A percentile compares a stretch with the other conserved stretches of the same genome.
phyloP scores from a whole-genome alignment of 768 basidiomycete species.

The Boletus subcaerulescens region DNA sequence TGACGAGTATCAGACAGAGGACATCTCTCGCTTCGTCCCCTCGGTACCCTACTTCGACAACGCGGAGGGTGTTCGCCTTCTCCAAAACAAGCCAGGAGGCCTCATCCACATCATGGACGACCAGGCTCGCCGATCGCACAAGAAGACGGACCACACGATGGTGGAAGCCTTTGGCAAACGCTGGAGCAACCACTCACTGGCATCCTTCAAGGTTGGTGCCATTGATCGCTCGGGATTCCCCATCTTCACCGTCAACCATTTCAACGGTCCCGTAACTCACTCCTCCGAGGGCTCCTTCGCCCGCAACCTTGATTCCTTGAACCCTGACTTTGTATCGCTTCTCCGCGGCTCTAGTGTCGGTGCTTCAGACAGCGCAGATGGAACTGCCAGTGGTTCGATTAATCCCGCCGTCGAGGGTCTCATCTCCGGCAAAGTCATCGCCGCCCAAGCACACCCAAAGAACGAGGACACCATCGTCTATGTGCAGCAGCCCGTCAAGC shows the following conservation, averaged over 20 bases:
- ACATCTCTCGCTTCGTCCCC: constrained; percentile 73
- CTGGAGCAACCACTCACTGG: constrained; percentile 91
- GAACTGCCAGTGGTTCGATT: constrained; percentile 47
- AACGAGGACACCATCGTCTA: constrained; percentile 96
- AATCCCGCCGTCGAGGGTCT: constrained; percentile 91
- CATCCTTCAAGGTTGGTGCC: constrained; percentile 85
- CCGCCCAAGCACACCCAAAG: constrained; percentile 86
- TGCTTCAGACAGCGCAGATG: constrained; percentile 53
- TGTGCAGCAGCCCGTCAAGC: constrained; percentile 90
- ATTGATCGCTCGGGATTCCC: constrained; percentile 20
- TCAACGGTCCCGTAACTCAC: constrained; percentile 55
- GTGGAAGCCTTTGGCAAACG: constrained; percentile 91
- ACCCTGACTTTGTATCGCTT: constrained; percentile 89
- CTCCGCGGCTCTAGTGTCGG: constrained; percentile 56
- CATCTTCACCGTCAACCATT: too few relatives aligned
- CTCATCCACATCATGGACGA: constrained; percentile 98
- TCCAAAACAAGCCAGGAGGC: constrained; percentile 50
- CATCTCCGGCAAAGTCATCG: constrained; percentile 85
- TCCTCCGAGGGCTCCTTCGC: constrained; percentile 88
- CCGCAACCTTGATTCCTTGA: constrained; percentile 83
- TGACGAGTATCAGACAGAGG: constrained; percentile 81
- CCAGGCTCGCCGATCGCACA: constrained; percentile 79
- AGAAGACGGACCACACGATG: constrained; percentile 94
- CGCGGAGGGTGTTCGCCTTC: constrained; percentile 77
- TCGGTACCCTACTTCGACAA: constrained; percentile 86